Base-by-base conservation (phyloP, 2,329 filamentous ascomycete genomes). In the Phaeomoniella chlamydospora region DNA sequence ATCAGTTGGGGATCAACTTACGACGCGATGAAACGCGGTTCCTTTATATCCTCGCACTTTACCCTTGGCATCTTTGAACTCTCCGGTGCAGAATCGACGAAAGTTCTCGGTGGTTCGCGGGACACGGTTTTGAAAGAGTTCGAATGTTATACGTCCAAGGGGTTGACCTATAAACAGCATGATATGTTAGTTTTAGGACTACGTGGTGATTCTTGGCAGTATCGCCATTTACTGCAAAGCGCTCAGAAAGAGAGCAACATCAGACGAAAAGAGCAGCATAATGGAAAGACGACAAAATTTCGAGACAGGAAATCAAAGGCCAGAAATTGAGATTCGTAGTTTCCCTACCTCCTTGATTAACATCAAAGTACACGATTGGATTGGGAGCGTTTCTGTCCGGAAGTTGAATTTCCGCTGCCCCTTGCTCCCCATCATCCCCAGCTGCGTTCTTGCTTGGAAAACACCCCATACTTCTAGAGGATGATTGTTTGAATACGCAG, bases 11-110 rank as follows among this genome's bases (percentile, higher is more conserved):
- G 22, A 26, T 26, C 22, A 26, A 67, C 80, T 49, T 61, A 90
- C 90, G 56, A 90, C 80, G 58, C 84, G 82, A 72, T 92, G 84
- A 77, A 92, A 92, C 54, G 61, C 70, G 35, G 81, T 87, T 43
- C 75, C 81, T 61, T 84, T 67, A 56, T 87, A 92, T 45, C 83
- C 83, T 54, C 90, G 82, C 1, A 87, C 80, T 43, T 77, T 70
- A 19, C 85, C 84, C 6, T 75, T 70, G 35, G 72, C 58, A 52
- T 82, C 82, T 62, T 86, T 93, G 54, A 77, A 87, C 72, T 88
- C 80, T 55, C 82, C 82, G 45, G 82, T 88, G 48, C 81, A 79
- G 45, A 92, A 71, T 54, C 79, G 78, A 51, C 81, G 77, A 70
- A 79, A 82, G 70, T 83, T 82, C 63, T 77, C 72, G 29, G 61